These are phyloP conservation scores for Amphirosellinia nigrospora DNA, from an alignment of 495 filamentous ascomycete genomes.

Conservation along the genomic window DNA sequence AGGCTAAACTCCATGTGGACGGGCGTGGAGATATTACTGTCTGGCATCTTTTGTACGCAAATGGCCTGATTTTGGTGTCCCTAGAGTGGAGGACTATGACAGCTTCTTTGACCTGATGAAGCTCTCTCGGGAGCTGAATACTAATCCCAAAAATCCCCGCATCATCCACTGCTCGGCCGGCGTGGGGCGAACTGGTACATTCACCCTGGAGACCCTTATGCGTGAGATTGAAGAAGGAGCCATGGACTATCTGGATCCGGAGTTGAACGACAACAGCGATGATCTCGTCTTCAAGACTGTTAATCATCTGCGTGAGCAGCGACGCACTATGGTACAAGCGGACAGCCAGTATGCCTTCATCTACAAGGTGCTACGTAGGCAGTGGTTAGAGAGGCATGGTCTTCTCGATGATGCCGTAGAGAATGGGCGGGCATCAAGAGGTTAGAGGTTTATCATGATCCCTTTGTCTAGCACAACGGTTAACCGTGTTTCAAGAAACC, in stretches of 20 bases:
- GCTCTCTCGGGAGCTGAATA: slow-evolving; percentile 74
- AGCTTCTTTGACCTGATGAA: slow-evolving; percentile 81
- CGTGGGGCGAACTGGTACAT: slow-evolving; percentile 92
- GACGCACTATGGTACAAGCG: slow-evolving; percentile 95
- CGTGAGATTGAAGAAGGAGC: slow-evolving; percentile 79
- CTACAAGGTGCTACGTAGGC: slow-evolving; percentile 82
- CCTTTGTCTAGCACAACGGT: slow-evolving; percentile 32
- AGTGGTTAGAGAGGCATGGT: slow-evolving; percentile 65
- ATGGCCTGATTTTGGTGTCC: slow-evolving; percentile 94
- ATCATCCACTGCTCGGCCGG: slow-evolving; percentile 94
- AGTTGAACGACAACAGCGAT: slow-evolving; percentile 32
- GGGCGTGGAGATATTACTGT: slow-evolving; percentile 60
- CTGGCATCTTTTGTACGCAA: slow-evolving; percentile 89
- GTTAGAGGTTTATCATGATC: slow-evolving; percentile 49
- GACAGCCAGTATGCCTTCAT: slow-evolving; percentile 87
- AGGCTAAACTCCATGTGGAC: slow-evolving; percentile 56
- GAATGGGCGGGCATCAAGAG: slow-evolving; percentile 53
- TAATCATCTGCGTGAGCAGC: slow-evolving; percentile 81
- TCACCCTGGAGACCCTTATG: slow-evolving; percentile 90
- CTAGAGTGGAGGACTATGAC: slow-evolving; percentile 76
- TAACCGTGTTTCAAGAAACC: slow-evolving; percentile 25
- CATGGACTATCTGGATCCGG: slow-evolving; percentile 54
- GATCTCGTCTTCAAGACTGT: slow-evolving; percentile 73
- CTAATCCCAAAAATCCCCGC: slow-evolving; percentile 70
- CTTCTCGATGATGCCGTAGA: slow-evolving; percentile 31